These are phyloP conservation scores for Beauveria brongniartii DNA, from an alignment of 2,329 filamentous ascomycete species.

Conservation along the genomic window DNA sequence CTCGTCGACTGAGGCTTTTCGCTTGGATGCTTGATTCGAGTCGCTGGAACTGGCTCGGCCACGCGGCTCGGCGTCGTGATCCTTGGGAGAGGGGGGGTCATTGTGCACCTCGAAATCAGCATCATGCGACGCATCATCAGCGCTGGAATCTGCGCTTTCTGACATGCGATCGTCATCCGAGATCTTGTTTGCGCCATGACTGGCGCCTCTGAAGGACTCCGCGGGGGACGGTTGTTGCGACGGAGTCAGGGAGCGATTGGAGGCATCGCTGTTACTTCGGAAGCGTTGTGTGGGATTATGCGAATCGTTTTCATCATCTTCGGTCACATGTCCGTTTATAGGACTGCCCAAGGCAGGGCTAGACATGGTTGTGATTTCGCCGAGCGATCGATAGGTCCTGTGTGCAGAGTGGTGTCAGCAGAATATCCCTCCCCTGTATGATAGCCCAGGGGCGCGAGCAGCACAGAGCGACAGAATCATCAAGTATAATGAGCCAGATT, in stretches of 20 bases:
- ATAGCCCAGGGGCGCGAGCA: background rate
- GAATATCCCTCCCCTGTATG: slow-evolving; percentile 14
- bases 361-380: slow-evolving; percentile 56
- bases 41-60: slow-evolving; percentile 62
- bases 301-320: slow-evolving; percentile 37
- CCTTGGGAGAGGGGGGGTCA: slow-evolving; percentile 32
- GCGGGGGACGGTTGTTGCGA: slow-evolving; percentile 36
- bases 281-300: slow-evolving; percentile 28
- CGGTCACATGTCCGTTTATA: slow-evolving; percentile 58
- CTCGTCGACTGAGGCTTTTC: slow-evolving; percentile 61
- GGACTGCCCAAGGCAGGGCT: slow-evolving; percentile 53
- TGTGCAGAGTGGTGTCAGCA: slow-evolving; percentile 30
- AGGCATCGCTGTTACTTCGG: slow-evolving; percentile 60
- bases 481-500: background rate
- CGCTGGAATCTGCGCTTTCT: slow-evolving; percentile 40
- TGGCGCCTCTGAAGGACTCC: slow-evolving; percentile 33
- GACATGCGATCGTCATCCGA: slow-evolving; percentile 31
- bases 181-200: slow-evolving; percentile 32
- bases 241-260: slow-evolving; percentile 57
- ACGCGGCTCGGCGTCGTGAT: slow-evolving; percentile 18
- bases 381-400: slow-evolving; percentile 42
- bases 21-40: slow-evolving; percentile 62
- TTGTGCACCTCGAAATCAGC: slow-evolving; percentile 71
- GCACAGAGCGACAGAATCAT: background rate
- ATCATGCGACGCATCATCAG: slow-evolving; percentile 54